phyloP scores from a whole-genome alignment of 192 early-diverging fungal genomes.

The Gaertneriomyces semiglobifer region DNA sequence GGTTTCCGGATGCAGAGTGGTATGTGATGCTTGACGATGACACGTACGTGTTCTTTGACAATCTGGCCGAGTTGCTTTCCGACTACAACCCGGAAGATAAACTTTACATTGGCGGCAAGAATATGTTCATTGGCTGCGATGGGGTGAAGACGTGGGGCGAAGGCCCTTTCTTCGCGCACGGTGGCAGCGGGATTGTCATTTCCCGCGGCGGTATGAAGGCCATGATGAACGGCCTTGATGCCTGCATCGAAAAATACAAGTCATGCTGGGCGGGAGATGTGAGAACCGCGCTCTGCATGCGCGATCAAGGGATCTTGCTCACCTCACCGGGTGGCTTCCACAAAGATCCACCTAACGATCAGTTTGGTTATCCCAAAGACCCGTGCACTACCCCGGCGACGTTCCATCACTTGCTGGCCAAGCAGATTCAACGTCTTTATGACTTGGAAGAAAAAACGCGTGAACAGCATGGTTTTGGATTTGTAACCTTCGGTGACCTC shows the following conservation, averaged over 20 bases:
- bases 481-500: constrained; percentile 21
- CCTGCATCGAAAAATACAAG: constrained; percentile 45
- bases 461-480: background rate
- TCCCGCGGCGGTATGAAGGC: constrained; percentile 44
- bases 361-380: constrained; percentile 35
- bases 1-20: constrained; percentile 58
- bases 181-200: constrained; percentile 53
- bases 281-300: constrained; percentile 51
- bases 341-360: constrained; percentile 30
- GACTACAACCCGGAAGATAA: constrained; percentile 34
- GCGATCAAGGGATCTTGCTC: constrained; percentile 46
- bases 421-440: constrained; percentile 44
- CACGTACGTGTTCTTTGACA: constrained; percentile 56
- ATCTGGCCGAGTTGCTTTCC: constrained; percentile 34
- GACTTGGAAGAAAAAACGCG: constrained; percentile 11
- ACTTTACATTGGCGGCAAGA: constrained; percentile 45
- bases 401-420: constrained; percentile 50
- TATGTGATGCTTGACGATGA: constrained; percentile 66
- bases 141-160: constrained; percentile 42
- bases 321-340: constrained; percentile 16
- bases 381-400: constrained; percentile 48
- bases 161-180: constrained; percentile 55
- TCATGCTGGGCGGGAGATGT: constrained; percentile 62
- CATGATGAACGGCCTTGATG: constrained; percentile 35
- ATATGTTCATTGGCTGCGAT: constrained; percentile 50